Evolutionary conservation across 2,329 filamentous ascomycete genomes (phyloP).

Genomic region (Aspergillus pseudotamarii): DNA sequence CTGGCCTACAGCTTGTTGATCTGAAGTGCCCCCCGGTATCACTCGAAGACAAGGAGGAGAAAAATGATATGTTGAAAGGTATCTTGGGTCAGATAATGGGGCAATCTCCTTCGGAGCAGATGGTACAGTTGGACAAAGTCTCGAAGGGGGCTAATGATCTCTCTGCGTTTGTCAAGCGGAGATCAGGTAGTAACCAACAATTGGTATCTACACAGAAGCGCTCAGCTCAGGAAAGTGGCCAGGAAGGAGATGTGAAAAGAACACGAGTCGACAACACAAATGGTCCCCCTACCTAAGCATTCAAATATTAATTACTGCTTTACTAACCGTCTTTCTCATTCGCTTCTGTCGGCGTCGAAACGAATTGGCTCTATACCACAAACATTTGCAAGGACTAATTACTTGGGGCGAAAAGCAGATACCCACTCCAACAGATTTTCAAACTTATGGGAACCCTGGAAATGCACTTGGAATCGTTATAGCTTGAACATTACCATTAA

Average conservation of each 20-base stretch:
- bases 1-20: slow-evolving; percentile 52
- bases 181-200: slow-evolving; percentile 36
- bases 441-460: not conserved
- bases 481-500: not conserved
- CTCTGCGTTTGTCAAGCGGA: slow-evolving; percentile 60
- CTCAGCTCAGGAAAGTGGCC: slow-evolving; percentile 25
- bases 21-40: slow-evolving; percentile 58
- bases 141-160: slow-evolving; percentile 62
- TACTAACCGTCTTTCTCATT: not conserved
- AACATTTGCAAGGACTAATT: not conserved
- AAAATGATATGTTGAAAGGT: slow-evolving; percentile 52
- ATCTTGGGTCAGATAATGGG: slow-evolving; percentile 62
- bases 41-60: slow-evolving; percentile 41
- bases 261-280: slow-evolving; percentile 21
- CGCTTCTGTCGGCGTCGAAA: not conserved
- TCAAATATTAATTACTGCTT: not conserved
- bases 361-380: not conserved
- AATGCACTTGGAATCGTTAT: not conserved
- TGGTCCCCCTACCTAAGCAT: slow-evolving; percentile 2
- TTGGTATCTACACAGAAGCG: slow-evolving; percentile 30
- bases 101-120: slow-evolving; percentile 56
- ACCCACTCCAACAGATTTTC: not conserved
- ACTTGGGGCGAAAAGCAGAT: not conserved
- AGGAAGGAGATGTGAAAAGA: slow-evolving; percentile 30
- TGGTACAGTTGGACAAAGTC: slow-evolving; percentile 57